These are phyloP conservation scores for Penicillium manginii DNA, from an alignment of 495 filamentous ascomycete genomes.

Conservation along the genomic window DNA sequence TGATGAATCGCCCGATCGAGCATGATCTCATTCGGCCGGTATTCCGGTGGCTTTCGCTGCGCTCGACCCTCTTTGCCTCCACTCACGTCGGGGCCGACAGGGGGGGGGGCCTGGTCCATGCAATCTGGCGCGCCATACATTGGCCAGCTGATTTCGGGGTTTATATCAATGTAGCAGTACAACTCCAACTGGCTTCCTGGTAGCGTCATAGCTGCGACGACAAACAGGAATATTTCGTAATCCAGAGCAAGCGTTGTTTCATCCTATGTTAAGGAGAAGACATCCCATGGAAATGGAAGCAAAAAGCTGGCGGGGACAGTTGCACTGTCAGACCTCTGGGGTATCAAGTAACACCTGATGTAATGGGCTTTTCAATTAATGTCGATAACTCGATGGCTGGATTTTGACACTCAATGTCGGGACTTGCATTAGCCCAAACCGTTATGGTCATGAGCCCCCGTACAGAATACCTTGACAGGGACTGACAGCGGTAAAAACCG, in stretches of 20 bases:
- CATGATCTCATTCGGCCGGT: slow-evolving; percentile 37
- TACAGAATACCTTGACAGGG: slow-evolving; percentile 11
- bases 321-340: slow-evolving; percentile 16
- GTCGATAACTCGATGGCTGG: neutral
- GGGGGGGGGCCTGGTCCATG: slow-evolving; percentile 8
- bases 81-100: slow-evolving; percentile 4
- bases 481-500: slow-evolving; percentile 11
- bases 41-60: slow-evolving; percentile 13
- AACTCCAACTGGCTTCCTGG: neutral
- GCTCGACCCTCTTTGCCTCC: slow-evolving; percentile 11
- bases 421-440: slow-evolving; percentile 12
- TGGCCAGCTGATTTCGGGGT: neutral
- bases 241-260: neutral
- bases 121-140: slow-evolving; percentile 1
- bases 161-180: slow-evolving; percentile 8
- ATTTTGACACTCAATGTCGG: slow-evolving; percentile 14
- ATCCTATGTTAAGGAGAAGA: neutral
- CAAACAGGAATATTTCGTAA: neutral
- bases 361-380: slow-evolving; percentile 24
- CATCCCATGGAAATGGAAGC: neutral
- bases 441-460: slow-evolving; percentile 9
- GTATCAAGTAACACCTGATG: slow-evolving; percentile 20
- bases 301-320: neutral
- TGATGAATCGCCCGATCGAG: slow-evolving; percentile 31
- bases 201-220: slow-evolving; percentile 1